phyloP scores from a whole-genome alignment of 306 rosid species.

The Macrotyloma uniflorum region DNA sequence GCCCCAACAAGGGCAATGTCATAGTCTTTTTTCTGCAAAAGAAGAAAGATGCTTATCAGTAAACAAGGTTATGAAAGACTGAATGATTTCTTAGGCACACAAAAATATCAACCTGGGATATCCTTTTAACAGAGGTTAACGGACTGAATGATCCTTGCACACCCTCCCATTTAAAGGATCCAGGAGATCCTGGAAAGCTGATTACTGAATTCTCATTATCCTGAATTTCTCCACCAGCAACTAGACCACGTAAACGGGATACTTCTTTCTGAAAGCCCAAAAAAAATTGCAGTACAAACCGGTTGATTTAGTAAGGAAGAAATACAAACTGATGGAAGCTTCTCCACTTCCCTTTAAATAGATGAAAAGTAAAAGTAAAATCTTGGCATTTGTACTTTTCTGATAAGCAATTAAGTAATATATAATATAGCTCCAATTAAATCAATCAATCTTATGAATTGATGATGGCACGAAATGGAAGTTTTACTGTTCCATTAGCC shows the following conservation, averaged over 20 bases:
- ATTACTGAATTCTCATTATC: constrained; percentile 59
- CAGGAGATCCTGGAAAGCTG: constrained; percentile 89
- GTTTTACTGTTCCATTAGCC: neutral
- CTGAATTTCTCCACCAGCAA: constrained; percentile 67
- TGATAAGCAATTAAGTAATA: neutral
- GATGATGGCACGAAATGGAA: constrained; percentile 11
- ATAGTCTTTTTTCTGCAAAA: constrained; percentile 74
- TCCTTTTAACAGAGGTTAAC: constrained; percentile 63
- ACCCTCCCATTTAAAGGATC: constrained; percentile 90
- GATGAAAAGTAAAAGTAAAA: neutral
- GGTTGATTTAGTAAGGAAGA: neutral
- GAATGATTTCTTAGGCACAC: constrained; percentile 14
- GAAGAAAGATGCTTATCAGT: constrained; percentile 19
- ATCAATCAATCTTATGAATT: neutral
- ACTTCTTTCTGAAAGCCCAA: constrained; percentile 72
- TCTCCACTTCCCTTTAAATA: neutral
- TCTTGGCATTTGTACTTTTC: constrained; percentile 2
- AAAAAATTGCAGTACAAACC: constrained; percentile 9
- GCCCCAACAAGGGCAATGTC: constrained; percentile 98
- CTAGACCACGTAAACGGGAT: constrained; percentile 71
- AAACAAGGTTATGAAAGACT: constrained; percentile 24
- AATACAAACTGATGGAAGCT: constrained; percentile 7
- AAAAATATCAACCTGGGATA: constrained; percentile 60
- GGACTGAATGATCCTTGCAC: constrained; percentile 84
- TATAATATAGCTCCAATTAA: neutral